phyloP scores from a whole-genome alignment of 1,284 basidiomycete species.

The Wallemia mellicola region DNA sequence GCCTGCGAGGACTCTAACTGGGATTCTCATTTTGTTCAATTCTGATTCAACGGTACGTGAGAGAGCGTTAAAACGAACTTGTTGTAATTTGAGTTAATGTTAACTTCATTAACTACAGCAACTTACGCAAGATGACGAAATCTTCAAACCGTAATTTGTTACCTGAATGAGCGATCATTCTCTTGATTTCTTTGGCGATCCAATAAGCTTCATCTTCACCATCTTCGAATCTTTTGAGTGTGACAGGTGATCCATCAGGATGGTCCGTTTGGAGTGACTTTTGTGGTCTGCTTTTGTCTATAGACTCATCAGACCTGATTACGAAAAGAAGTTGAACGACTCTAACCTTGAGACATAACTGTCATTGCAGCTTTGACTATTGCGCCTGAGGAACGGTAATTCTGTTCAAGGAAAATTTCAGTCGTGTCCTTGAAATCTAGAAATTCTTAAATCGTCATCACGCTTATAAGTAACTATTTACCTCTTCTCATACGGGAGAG shows the following conservation, averaged over 20 bases:
- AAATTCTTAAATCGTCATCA: slow-evolving; percentile 1
- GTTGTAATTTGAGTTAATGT: slow-evolving; percentile 1
- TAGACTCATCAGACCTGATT: too few relatives aligned
- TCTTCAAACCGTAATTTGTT: slow-evolving; percentile 41
- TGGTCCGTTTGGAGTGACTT: slow-evolving; percentile 50
- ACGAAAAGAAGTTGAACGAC: too few relatives aligned
- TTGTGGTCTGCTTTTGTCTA: slow-evolving; percentile 22
- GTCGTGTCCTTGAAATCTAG: slow-evolving; percentile 33
- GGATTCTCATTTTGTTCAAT: slow-evolving; percentile 45
- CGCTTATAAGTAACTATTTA: slow-evolving; percentile 9
- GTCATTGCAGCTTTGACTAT: slow-evolving; percentile 47
- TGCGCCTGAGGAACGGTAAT: slow-evolving; percentile 54
- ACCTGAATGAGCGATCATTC: slow-evolving; percentile 39
- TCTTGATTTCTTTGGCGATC: slow-evolving; percentile 51
- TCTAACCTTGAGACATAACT: slow-evolving; percentile 45
- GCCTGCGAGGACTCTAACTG: slow-evolving; percentile 43
- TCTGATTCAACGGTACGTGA: slow-evolving; percentile 48
- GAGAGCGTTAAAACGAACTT: slow-evolving; percentile 56
- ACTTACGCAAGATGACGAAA: slow-evolving; percentile 47
- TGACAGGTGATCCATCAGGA: slow-evolving; percentile 26
- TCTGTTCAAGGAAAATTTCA: slow-evolving; percentile 53
- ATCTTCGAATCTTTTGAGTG: slow-evolving; percentile 15
- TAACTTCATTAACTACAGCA: slow-evolving; percentile 5
- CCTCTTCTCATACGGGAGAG: slow-evolving; percentile 43
- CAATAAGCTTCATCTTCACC: slow-evolving; percentile 28